Evolutionary conservation across 2,329 filamentous ascomycete genomes (phyloP).

Genomic region (Plectosphaerella sp.): DNA sequence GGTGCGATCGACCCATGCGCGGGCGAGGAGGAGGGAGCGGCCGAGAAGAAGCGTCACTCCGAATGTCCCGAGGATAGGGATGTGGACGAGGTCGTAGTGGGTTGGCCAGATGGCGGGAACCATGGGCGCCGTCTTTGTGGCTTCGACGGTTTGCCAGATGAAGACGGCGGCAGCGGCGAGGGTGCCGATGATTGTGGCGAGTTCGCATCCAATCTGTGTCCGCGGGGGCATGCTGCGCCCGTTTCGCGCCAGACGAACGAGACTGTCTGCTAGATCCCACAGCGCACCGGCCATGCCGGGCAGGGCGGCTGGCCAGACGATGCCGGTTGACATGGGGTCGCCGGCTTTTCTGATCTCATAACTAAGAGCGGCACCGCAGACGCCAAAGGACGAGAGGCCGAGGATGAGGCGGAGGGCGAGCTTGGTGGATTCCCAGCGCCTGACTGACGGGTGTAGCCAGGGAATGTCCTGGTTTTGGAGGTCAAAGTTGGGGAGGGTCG

Average conservation of each 20-base stretch:
- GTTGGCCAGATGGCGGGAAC: neutral
- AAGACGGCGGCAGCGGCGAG: neutral
- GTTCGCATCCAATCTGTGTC: neutral
- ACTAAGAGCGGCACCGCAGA: neutral
- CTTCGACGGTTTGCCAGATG: neutral
- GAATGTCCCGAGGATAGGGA: neutral
- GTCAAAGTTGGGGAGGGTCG: too few species aligned
- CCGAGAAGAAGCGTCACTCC: slow-evolving; percentile 2
- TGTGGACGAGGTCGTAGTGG: neutral
- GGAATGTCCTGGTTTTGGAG: too few species aligned
- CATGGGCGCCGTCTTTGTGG: neutral
- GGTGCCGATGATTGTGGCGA: neutral
- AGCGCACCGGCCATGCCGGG: neutral
- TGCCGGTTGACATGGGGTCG: neutral
- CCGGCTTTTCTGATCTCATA: neutral
- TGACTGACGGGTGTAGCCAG: neutral
- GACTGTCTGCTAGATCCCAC: neutral
- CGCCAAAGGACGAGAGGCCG: neutral
- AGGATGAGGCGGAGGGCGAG: neutral
- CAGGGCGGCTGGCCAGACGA: neutral
- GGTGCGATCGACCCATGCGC: slow-evolving; percentile 17
- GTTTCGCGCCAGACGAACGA: neutral
- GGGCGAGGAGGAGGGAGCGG: slow-evolving; percentile 19
- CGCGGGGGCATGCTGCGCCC: neutral
- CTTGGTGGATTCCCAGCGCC: neutral